Conservation (phyloP, 768 basidiomycete species). For the Lactarius tabidus region DNA sequence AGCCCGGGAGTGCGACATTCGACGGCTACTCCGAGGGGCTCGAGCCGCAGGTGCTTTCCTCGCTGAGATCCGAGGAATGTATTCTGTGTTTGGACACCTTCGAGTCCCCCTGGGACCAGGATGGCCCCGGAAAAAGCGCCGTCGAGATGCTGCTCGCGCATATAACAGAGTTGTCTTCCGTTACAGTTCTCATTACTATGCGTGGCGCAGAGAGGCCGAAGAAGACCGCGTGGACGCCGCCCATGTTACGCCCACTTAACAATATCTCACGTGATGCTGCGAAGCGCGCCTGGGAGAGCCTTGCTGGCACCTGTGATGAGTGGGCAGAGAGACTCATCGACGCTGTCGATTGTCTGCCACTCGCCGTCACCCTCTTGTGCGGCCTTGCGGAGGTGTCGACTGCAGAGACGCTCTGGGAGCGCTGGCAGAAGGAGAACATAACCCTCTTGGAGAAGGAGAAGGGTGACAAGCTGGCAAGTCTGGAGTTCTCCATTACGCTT, state of each 20-base stretch:
- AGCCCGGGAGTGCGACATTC: conserved; percentile 3
- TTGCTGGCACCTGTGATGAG: conserved; percentile 13
- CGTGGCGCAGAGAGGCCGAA: conserved; percentile 20
- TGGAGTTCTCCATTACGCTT: conserved; percentile 19
- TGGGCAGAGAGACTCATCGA: conserved; percentile 21
- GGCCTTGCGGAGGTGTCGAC: conserved; percentile 17
- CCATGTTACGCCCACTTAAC: conserved; percentile 17
- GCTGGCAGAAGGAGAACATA: conserved; percentile 20
- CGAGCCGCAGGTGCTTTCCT: conserved; percentile 10
- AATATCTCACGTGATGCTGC: conserved; percentile 14
- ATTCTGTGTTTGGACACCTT: conserved; percentile 45
- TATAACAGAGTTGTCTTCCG: conserved; percentile 15
- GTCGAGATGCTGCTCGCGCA: conserved; percentile 15
- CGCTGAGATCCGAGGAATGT: conserved; percentile 22
- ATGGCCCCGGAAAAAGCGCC: conserved; percentile 2
- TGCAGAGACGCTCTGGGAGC: conserved; percentile 20
- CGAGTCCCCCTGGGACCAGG: conserved; percentile 38
- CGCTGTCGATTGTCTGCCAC: conserved; percentile 18
- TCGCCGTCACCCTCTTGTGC: conserved; percentile 18
- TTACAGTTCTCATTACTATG: conserved; percentile 18
- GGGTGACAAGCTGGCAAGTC: conserved; percentile 10
- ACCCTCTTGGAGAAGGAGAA: conserved; percentile 19
- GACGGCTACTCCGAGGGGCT: conserved; percentile 6
- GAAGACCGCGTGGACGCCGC: conserved; percentile 16
- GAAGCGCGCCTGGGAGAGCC: conserved; percentile 12